phyloP scores from a whole-genome alignment of 225 moss, liverwort and hornwort genomes.

The Bryoerythrophyllum caledonicum region DNA sequence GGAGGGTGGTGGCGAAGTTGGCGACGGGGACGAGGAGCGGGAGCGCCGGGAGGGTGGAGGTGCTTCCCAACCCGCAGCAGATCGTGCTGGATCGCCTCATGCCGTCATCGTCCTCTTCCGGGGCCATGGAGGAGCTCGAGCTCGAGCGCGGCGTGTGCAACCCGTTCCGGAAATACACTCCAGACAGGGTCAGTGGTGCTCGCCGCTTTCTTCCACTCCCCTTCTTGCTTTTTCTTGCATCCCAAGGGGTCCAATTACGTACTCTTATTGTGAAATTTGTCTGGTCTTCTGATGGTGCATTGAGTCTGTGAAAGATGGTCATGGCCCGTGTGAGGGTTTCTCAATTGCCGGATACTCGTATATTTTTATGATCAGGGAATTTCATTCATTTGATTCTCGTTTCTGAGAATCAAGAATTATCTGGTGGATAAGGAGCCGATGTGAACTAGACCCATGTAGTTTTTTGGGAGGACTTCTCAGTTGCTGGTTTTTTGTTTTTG shows the following conservation, averaged over 20 bases:
- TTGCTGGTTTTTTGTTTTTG: no score
- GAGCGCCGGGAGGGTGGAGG: constrained; percentile 10
- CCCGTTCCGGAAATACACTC: constrained; percentile 90
- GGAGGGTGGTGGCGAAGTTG: constrained; percentile 40
- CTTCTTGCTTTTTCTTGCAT: no score
- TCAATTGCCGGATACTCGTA: background rate
- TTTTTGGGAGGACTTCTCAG: no score
- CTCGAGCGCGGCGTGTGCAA: constrained; percentile 96
- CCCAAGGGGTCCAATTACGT: no score
- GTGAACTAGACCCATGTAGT: background rate
- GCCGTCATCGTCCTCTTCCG: constrained; percentile 20
- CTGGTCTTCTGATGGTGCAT: background rate
- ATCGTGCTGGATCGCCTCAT: constrained; percentile 39
- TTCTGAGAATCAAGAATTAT: background rate
- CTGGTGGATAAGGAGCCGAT: background rate
- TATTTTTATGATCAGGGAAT: background rate
- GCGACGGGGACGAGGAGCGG: constrained; percentile 42
- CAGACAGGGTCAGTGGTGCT: constrained; percentile 57
- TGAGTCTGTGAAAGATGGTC: background rate
- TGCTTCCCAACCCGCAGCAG: constrained; percentile 30
- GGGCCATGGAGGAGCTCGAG: constrained; percentile 86
- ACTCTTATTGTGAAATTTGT: no score
- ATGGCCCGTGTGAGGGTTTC: background rate
- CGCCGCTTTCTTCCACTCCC: no score
- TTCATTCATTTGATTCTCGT: background rate